Conservation (phyloP, 176 grass and related monocot species). For the Lolium perenne region DNA sequence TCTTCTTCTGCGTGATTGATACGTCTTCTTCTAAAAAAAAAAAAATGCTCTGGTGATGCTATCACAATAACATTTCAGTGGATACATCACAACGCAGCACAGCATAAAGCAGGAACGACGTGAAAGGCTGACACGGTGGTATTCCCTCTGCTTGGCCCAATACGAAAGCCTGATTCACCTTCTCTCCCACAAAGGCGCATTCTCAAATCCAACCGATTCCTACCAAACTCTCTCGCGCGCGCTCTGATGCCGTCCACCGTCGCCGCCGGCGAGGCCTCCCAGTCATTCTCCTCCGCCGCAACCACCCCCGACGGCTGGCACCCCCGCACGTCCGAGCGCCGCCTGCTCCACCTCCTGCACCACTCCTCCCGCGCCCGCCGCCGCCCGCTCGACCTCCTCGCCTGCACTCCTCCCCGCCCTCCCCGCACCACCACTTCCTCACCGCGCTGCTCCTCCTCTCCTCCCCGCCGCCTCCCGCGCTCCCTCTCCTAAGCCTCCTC, state of each 20-base stretch:
- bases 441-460: slow-evolving; percentile 58
- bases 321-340: slow-evolving; percentile 45
- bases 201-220: neutral
- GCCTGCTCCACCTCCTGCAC: slow-evolving; percentile 61
- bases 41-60: too few relatives aligned
- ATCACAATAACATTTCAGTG: neutral
- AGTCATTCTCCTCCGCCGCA: neutral
- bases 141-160: neutral
- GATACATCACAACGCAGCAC: neutral
- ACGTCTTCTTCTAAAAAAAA: too few relatives aligned
- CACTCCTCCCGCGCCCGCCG: slow-evolving; percentile 34
- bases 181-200: neutral
- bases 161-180: neutral
- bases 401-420: slow-evolving; percentile 35
- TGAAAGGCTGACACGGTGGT: neutral
- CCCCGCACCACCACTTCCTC: slow-evolving; percentile 50
- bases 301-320: slow-evolving; percentile 56
- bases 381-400: slow-evolving; percentile 53
- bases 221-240: neutral
- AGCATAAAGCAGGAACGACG: neutral
- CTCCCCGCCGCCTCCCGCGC: slow-evolving; percentile 26
- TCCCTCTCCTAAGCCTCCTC: slow-evolving; percentile 29
- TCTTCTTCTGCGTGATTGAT: too few relatives aligned
- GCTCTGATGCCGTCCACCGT: slow-evolving; percentile 1
- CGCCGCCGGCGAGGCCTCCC: neutral